Percentiles rank a stretch among this genome's conserved stretches.
phyloP scores from a whole-genome alignment of 768 basidiomycete species.

The Termitomyces heimii region DNA sequence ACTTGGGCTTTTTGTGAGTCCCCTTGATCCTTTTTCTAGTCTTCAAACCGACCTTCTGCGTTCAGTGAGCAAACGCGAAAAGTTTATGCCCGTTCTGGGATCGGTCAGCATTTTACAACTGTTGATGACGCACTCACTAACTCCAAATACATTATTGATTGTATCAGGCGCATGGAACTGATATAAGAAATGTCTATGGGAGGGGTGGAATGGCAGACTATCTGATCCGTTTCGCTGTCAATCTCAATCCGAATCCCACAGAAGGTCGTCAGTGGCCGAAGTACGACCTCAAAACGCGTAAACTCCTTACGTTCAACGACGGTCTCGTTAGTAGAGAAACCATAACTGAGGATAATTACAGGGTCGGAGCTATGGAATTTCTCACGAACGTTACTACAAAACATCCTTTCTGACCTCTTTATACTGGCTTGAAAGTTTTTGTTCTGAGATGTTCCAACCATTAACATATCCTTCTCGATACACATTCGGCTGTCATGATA shows the following conservation, averaged over 20 bases:
- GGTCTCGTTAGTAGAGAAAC: conserved; percentile 21
- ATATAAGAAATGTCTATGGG: conserved; percentile 36
- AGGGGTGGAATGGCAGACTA: conserved; percentile 38
- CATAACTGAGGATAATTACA: conserved; percentile 38
- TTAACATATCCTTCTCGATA: not conserved
- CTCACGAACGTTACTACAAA: conserved; percentile 27
- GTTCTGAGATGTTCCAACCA: not conserved
- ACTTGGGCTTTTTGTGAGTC: conserved; percentile 38
- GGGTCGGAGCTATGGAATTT: conserved; percentile 31
- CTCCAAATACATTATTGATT: not conserved
- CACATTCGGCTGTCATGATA: not conserved
- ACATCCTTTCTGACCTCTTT: conserved; percentile 21
- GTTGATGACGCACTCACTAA: conserved; percentile 6
- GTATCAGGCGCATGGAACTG: conserved; percentile 35
- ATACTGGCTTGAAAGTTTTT: not conserved
- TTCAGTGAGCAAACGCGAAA: conserved; percentile 3
- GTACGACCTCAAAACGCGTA: conserved; percentile 30
- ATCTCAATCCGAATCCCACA: conserved; percentile 38
- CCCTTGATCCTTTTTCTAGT: not conserved
- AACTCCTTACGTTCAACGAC: conserved; percentile 36
- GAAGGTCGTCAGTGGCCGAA: conserved; percentile 36
- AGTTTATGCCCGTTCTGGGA: conserved; percentile 24
- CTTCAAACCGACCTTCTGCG: not conserved
- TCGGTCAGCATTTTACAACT: conserved; percentile 24
- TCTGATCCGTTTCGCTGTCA: conserved; percentile 38